Base-by-base conservation (phyloP, 352 stramenopile species). In the Peronospora belbahrii region DNA sequence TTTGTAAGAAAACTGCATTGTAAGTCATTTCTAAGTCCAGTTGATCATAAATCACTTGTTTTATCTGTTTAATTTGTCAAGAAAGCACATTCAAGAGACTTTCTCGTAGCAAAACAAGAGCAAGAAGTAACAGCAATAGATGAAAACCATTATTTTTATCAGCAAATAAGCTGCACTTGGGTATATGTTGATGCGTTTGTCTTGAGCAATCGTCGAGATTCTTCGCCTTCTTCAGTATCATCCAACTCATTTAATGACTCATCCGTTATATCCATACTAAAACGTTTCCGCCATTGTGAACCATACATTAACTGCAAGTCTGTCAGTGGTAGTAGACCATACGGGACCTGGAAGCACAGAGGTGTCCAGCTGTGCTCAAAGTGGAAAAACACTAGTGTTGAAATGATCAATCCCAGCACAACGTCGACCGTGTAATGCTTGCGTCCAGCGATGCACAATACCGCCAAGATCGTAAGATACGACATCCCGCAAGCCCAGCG, bases 391-490 rank as follows among this genome's bases (percentile, higher is more conserved):
- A 77, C 67, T 10, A 88, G 57, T 32, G 66, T 65, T 18, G 73
- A 73, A 31, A 88, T 63, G 28, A 88, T 64, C 14, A 83, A 42
- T 11, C 75, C 75, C 30, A 88, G 69, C 28, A 84, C 72, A 4
- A 88, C 68, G 50, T 88, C 75, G n/a, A 88, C 75, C 4, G 76
- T 85, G 57, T 88, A 88, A 49, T 88, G 76, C 43, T 85, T 85
- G 47, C 76, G 73, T 10, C 71, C 70, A 11, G 73, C 65, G 41
- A 88, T 74, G 36, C 71, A 84, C 13, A 88, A 52, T 40, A 35
- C 57, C 3, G 69, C 72, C 30, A 85, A 54, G 9, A 76, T 50
- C 18, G 65, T 23, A 20, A 88, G 36, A 51, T 88, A 85, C 27
- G 55, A 36, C 37, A 77, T 55, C 31, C 73, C 76, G 17, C 78